Evolutionary conservation across 768 basidiomycete genomes (phyloP).

Genomic region (Suillus occidentalis): DNA sequence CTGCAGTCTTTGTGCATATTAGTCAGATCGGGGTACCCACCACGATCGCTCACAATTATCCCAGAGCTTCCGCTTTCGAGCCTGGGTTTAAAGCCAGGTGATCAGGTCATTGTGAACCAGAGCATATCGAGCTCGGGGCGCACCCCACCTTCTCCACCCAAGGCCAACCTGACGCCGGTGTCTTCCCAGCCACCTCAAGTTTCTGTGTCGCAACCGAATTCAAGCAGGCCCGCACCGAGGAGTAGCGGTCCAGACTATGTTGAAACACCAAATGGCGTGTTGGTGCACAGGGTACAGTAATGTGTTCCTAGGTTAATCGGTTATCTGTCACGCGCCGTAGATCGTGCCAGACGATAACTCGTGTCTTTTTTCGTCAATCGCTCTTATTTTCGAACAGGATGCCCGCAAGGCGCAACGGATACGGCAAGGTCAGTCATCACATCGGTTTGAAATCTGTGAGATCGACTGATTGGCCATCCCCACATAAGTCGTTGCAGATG

Average conservation of each 20-base stretch:
- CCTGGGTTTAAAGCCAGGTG: constrained; percentile 74
- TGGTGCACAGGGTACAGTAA: constrained; percentile 65
- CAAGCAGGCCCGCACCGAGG: constrained; percentile 19
- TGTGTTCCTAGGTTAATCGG: background rate
- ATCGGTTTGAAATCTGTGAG: constrained; percentile 1
- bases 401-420: constrained; percentile 68
- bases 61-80: constrained; percentile 75
- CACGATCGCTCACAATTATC: constrained; percentile 64
- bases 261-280: constrained; percentile 57
- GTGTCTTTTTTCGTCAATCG: constrained; percentile 87
- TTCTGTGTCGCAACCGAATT: constrained; percentile 17
- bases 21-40: constrained; percentile 90
- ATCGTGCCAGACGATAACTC: constrained; percentile 98
- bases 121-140: constrained; percentile 23
- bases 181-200: constrained; percentile 18
- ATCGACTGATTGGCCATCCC: constrained; percentile 3
- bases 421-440: constrained; percentile 60
- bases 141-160: constrained; percentile 9
- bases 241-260: constrained; percentile 55
- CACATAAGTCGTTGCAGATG: constrained; percentile 76
- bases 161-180: constrained; percentile 4
- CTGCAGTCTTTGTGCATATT: background rate
- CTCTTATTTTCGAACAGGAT: constrained; percentile 82
- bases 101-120: constrained; percentile 81
- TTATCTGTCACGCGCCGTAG: constrained; percentile 30